A percentile compares a stretch with the other conserved stretches of the same genome.
Evolutionary conservation across 768 basidiomycete species (phyloP).

Genomic region (Leucocoprinus birnbaumii): DNA sequence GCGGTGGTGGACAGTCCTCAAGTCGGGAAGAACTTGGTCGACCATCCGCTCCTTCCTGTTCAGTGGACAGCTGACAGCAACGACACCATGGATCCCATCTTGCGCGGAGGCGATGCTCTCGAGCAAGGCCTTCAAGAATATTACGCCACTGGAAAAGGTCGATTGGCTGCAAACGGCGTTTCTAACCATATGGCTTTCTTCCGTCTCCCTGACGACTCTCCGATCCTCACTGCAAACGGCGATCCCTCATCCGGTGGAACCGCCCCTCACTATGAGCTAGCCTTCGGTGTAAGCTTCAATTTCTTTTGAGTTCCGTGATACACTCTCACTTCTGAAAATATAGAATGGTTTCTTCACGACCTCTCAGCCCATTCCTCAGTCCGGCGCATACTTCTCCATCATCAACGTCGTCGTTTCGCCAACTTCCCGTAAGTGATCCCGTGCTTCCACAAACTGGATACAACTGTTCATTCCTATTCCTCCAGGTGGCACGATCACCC

Average conservation of each 20-base stretch:
- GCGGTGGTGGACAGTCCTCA: constrained; percentile 33
- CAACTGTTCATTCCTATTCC: no score
- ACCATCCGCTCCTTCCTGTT: constrained; percentile 28
- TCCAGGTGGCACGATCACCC: no score
- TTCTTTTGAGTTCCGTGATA: neutral
- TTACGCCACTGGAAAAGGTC: constrained; percentile 23
- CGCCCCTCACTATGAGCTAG: constrained; percentile 28
- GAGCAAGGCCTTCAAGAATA: constrained; percentile 22
- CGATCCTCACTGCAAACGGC: constrained; percentile 20
- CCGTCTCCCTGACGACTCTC: constrained; percentile 23
- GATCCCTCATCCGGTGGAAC: constrained; percentile 30
- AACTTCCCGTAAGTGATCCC: constrained; percentile 33
- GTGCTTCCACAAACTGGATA: no score
- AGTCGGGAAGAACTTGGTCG: constrained; percentile 47
- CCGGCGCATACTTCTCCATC: constrained; percentile 27
- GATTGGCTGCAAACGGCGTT: no score
- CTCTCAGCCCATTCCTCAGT: constrained; percentile 21
- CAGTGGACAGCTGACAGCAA: constrained; percentile 22
- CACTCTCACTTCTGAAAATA: neutral
- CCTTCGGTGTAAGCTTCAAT: constrained; percentile 22
- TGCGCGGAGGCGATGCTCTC: constrained; percentile 18
- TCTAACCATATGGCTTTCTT: constrained; percentile 29
- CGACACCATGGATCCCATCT: constrained; percentile 22
- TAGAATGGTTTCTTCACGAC: constrained; percentile 19
- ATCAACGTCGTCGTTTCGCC: constrained; percentile 26